These are phyloP conservation scores for Colletotrichum tofieldiae DNA, from an alignment of 2,329 filamentous ascomycete species.

Conservation along the genomic window DNA sequence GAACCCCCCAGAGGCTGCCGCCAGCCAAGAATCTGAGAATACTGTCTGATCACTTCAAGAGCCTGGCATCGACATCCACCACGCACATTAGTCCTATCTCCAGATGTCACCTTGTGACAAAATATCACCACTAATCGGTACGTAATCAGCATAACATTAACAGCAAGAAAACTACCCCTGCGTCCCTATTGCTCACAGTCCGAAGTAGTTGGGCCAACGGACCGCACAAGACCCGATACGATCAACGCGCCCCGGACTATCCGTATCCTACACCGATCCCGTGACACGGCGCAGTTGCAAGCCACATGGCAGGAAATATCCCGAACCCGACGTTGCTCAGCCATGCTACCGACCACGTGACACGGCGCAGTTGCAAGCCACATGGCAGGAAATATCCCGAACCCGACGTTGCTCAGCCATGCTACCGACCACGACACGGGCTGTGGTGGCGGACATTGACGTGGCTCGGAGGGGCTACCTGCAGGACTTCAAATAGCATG, in stretches of 20 bases:
- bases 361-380: neutral
- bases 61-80: neutral
- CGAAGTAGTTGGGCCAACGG: neutral
- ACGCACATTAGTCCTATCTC: neutral
- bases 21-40: neutral
- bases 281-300: constrained; percentile 11
- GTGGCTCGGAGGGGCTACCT: neutral
- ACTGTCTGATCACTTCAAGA: neutral
- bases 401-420: neutral
- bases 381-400: constrained; percentile 1
- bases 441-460: neutral
- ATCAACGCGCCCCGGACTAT: neutral
- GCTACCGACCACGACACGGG: neutral
- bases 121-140: neutral
- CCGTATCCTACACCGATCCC: constrained; percentile 19
- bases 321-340: neutral
- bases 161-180: neutral
- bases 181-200: neutral
- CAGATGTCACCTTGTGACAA: neutral
- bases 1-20: neutral
- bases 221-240: neutral
- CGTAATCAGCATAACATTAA: neutral
- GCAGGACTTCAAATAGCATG: neutral
- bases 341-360: neutral
- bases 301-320: neutral